Conservation (phyloP, 2,329 filamentous ascomycete species). For the Alternaria rosae region DNA sequence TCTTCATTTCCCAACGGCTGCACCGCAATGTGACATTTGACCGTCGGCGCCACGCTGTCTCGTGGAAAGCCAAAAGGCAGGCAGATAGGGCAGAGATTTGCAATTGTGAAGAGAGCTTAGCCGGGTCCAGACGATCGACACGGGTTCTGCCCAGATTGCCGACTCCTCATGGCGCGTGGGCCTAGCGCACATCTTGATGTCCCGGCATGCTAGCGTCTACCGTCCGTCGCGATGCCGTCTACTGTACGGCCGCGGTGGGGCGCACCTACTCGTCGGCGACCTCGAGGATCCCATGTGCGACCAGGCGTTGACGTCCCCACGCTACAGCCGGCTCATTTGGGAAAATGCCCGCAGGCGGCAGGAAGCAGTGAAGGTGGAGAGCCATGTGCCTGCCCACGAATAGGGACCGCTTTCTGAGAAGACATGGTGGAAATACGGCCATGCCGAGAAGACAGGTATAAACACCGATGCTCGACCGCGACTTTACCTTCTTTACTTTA, state of each 20-base stretch:
- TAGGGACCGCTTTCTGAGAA: not conserved
- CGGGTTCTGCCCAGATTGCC: slow-evolving; percentile 31
- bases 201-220: slow-evolving; percentile 1
- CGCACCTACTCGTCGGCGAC: slow-evolving; percentile 23
- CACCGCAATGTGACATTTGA: slow-evolving; percentile 8
- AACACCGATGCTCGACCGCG: not conserved
- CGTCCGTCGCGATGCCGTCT: not conserved
- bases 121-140: slow-evolving; percentile 26
- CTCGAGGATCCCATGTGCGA: slow-evolving; percentile 30
- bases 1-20: slow-evolving; percentile 13
- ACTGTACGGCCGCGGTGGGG: slow-evolving; percentile 5
- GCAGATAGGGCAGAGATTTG: slow-evolving; percentile 20
- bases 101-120: slow-evolving; percentile 9
- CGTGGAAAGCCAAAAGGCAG: not conserved
- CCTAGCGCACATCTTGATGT: slow-evolving; percentile 5
- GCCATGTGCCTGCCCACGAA: slow-evolving; percentile 11
- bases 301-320: slow-evolving; percentile 17
- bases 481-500: not conserved
- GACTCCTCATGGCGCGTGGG: slow-evolving; percentile 17
- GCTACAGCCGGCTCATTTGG: slow-evolving; percentile 16
- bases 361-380: slow-evolving; percentile 4
- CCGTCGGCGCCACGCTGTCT: slow-evolving; percentile 6
- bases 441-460: not conserved
- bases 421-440: not conserved
- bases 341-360: slow-evolving; percentile 9